These are phyloP conservation scores for Pichia sp. DNA, from an alignment of 1,139 yeast species.

Conservation along the genomic window DNA sequence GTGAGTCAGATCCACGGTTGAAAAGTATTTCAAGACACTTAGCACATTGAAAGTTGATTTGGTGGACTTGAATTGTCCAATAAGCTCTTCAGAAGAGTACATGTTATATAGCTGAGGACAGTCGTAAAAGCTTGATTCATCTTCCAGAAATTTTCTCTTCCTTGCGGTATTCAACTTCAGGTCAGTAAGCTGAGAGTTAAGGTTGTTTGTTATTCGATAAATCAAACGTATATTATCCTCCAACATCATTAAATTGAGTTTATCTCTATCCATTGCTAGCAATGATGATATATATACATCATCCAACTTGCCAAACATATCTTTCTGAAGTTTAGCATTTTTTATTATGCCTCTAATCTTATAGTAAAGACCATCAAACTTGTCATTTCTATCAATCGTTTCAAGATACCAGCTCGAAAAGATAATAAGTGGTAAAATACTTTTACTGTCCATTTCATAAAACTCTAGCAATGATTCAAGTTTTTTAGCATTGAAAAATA, in stretches of 20 bases:
- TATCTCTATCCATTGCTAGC: conserved; percentile 2
- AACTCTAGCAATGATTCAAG: conserved; percentile 19
- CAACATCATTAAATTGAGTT: background rate
- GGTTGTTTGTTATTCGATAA: background rate
- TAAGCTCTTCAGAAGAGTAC: background rate
- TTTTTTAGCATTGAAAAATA: conserved; percentile 20
- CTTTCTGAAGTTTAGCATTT: conserved; percentile 9
- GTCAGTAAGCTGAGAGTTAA: background rate
- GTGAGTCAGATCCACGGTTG: background rate
- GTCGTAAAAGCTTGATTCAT: background rate
- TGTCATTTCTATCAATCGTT: conserved; percentile 2
- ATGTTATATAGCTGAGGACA: background rate
- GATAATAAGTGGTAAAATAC: conserved; percentile 16
- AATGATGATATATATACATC: conserved; percentile 3
- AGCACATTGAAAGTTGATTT: background rate
- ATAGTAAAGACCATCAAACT: conserved; percentile 18
- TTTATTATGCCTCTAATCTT: conserved; percentile 13
- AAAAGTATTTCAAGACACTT: conserved; percentile 4
- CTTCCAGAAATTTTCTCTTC: conserved; percentile 7
- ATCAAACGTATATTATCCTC: conserved; percentile 1
- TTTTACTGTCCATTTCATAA: conserved; percentile 16
- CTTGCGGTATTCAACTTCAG: background rate
- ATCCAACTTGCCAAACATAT: conserved; percentile 16
- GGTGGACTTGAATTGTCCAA: background rate
- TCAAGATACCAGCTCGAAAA: conserved; percentile 14